Conservation (phyloP, 2,329 filamentous ascomycete species). For the Alternaria triticina region DNA sequence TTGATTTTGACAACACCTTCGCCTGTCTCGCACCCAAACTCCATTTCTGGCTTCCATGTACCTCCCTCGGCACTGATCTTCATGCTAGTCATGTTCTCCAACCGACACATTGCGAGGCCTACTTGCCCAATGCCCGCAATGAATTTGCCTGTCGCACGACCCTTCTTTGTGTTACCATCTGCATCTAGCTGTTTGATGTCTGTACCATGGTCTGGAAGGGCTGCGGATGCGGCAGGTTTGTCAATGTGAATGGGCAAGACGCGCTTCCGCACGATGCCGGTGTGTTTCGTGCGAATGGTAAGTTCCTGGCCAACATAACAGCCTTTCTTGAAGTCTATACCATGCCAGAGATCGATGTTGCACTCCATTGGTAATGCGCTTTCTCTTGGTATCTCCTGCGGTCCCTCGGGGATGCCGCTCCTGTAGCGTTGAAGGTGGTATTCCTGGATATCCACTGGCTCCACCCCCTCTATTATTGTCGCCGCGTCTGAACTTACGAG, state of each 20-base stretch:
- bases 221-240: conserved; percentile 28
- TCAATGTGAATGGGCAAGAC: conserved; percentile 83
- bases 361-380: conserved; percentile 82
- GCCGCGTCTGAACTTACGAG: conserved; percentile 1
- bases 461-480: conserved; percentile 1
- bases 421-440: conserved; percentile 82
- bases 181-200: conserved; percentile 62
- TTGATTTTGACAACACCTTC: conserved; percentile 46
- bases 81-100: conserved; percentile 90
- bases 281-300: conserved; percentile 93
- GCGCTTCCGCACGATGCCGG: conserved; percentile 89
- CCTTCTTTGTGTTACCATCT: conserved; percentile 53
- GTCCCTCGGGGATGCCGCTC: conserved; percentile 83
- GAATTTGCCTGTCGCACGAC: conserved; percentile 79
- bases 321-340: conserved; percentile 91
- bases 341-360: conserved; percentile 85
- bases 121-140: conserved; percentile 81
- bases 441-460: conserved; percentile 46
- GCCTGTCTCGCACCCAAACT: conserved; percentile 49
- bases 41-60: conserved; percentile 63
- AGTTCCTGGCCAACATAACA: conserved; percentile 98
- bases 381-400: conserved; percentile 74
- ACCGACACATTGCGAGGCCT: conserved; percentile 82
- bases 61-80: conserved; percentile 71
- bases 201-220: conserved; percentile 49